phyloP scores from a whole-genome alignment of 306 rosid genomes.

The Fragaria iinumae region DNA sequence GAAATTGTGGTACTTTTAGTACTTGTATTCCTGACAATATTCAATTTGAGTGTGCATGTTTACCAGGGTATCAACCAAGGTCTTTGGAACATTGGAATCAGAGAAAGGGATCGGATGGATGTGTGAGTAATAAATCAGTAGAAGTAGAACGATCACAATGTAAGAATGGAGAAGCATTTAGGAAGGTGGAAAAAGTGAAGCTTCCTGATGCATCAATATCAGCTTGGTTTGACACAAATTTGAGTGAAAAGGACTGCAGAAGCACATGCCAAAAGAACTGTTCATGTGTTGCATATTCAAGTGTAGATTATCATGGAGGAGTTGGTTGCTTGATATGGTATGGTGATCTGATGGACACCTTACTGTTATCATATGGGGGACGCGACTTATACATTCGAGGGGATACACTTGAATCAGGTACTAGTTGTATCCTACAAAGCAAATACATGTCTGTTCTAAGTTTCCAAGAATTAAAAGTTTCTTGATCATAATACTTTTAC shows the following conservation, averaged over 20 bases:
- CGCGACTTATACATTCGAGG: slow-evolving; percentile 44
- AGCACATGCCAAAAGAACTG: slow-evolving; percentile 43
- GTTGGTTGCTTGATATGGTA: slow-evolving; percentile 49
- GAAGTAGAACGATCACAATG: slow-evolving; percentile 19
- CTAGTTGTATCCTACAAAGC: neutral
- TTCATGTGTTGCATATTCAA: slow-evolving; percentile 42
- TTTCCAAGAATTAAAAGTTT: no score
- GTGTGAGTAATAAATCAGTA: slow-evolving; percentile 36
- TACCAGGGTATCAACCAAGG: slow-evolving; percentile 51
- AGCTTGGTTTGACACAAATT: neutral
- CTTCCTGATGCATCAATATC: slow-evolving; percentile 43
- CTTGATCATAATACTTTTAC: no score
- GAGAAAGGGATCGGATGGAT: slow-evolving; percentile 47
- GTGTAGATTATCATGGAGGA: slow-evolving; percentile 16
- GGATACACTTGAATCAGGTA: slow-evolving; percentile 22
- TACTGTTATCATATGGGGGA: slow-evolving; percentile 27
- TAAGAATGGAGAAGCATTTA: slow-evolving; percentile 49
- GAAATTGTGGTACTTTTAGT: slow-evolving; percentile 38
- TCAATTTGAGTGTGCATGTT: slow-evolving; percentile 40
- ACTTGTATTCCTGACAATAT: slow-evolving; percentile 35
- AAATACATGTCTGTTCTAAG: neutral
- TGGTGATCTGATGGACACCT: slow-evolving; percentile 42
- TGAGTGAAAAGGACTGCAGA: slow-evolving; percentile 31
- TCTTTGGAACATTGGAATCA: slow-evolving; percentile 28
- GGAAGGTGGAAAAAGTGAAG: slow-evolving; percentile 33